Evolutionary conservation across 2,329 filamentous ascomycete genomes (phyloP), one percentile per base, ranked within the genome.

Genomic region (Pyrenochaeta sp.): DNA sequence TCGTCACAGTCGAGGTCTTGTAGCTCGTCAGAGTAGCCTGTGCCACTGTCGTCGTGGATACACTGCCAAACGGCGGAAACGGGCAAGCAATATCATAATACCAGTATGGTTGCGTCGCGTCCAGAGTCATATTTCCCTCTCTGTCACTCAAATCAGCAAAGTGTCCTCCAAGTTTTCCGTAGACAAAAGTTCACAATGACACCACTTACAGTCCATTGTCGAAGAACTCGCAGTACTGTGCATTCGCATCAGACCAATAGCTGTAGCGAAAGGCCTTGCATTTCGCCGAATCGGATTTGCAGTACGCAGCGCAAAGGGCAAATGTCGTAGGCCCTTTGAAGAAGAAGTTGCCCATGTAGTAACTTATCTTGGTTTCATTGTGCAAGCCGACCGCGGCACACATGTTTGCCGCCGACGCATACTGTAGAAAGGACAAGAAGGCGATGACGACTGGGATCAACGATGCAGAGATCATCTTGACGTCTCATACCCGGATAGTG

Each of bases 141-240:
- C 56, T 60, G 21, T 6, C 22, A 3, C 20, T 21, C n/a, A 21
- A 11, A 10, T 35, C n/a, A n/a, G 35, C 10, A n/a, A n/a, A 28
- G 28, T 28, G 13, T 14, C 4, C 10, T 9, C 7, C 11, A 15
- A 7, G 4, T 34, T 15, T 14, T n/a, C 15, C 18, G 3, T 13
- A 13, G 10, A 9, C 4, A 20, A n/a, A 19, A 9, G 6, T 22
- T 8, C 10, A 7, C 23, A 6, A 38, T 8, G 4, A 21, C 3
- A 27, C 40, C n/a, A 48, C 59, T 53, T 30, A 58, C 59, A 55
- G 32, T 15, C 30, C 41, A 27, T 41, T 41, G 6, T 39, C 29
- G 30, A 58, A 61, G 27, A 58, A 63, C 31, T 63, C 58, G 41
- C 60, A 61, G 17, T 61, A 60, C 24, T 63, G 54, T 8, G 47